phyloP scores from a whole-genome alignment of 169 alveolate genomes.

The Cryptosporidium ubiquitum region DNA sequence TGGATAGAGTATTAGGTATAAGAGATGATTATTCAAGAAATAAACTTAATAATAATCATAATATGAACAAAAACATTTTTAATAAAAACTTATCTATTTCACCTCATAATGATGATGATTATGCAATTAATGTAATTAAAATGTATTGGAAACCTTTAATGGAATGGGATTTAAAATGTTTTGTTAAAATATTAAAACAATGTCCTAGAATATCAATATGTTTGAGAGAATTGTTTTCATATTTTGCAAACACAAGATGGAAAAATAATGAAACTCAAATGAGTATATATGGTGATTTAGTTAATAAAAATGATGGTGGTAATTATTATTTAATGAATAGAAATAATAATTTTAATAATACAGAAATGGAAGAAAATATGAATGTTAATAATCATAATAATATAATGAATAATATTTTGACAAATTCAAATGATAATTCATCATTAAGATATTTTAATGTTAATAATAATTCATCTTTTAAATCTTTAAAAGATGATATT shows the following conservation, averaged over 20 bases:
- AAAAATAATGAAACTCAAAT: constrained; percentile 40
- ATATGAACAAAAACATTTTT: neutral
- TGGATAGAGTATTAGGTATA: constrained; percentile 17
- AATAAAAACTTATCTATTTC: neutral
- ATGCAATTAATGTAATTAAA: constrained; percentile 38
- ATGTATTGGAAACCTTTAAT: constrained; percentile 71
- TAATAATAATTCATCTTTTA: neutral
- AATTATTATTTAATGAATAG: neutral
- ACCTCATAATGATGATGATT: constrained; percentile 10
- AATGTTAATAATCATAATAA: neutral
- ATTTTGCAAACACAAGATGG: constrained; percentile 67
- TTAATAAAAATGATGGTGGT: neutral
- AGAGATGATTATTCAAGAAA: neutral
- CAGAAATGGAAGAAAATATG: neutral
- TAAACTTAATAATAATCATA: neutral
- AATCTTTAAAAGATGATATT: neutral
- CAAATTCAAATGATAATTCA: neutral
- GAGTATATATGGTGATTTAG: constrained; percentile 23
- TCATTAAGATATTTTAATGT: neutral
- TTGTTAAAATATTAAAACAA: constrained; percentile 65
- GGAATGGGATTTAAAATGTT: constrained; percentile 71
- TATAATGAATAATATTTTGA: neutral
- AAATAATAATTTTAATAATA: neutral
- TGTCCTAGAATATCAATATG: constrained; percentile 70
- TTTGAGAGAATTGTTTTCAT: constrained; percentile 54